Conservation (phyloP, 768 basidiomycete species). For the Gyrodon lividus region DNA sequence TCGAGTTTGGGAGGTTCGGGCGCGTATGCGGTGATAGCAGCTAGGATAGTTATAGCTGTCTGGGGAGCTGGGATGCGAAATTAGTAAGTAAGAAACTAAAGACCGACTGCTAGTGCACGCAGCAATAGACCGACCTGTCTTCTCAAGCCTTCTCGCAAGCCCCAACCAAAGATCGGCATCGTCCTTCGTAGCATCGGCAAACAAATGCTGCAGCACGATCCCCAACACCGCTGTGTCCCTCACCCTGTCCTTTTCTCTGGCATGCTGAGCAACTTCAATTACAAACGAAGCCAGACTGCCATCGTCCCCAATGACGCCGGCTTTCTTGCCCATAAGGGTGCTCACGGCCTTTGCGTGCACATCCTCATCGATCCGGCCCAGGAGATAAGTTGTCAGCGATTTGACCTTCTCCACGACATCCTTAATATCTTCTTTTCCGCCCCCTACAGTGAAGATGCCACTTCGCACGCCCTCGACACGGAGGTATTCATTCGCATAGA, state of each 20-base stretch:
- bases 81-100: neutral
- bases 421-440: slow-evolving; percentile 28
- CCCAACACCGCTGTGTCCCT: slow-evolving; percentile 61
- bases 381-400: slow-evolving; percentile 61
- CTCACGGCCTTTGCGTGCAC: slow-evolving; percentile 51
- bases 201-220: slow-evolving; percentile 55
- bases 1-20: slow-evolving; percentile 72
- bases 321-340: slow-evolving; percentile 30
- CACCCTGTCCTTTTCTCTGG: slow-evolving; percentile 42
- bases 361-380: slow-evolving; percentile 44
- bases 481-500: slow-evolving; percentile 63
- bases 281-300: slow-evolving; percentile 30
- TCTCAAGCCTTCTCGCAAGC: slow-evolving; percentile 64
- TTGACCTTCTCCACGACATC: slow-evolving; percentile 45
- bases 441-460: slow-evolving; percentile 42
- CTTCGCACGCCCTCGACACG: slow-evolving; percentile 49
- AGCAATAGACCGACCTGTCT: slow-evolving; percentile 46
- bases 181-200: slow-evolving; percentile 54
- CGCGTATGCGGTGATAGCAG: slow-evolving; percentile 57
- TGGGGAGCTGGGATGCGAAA: slow-evolving; percentile 54
- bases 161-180: slow-evolving; percentile 80
- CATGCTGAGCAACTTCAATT: slow-evolving; percentile 31
- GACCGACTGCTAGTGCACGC: neutral
- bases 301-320: slow-evolving; percentile 17
- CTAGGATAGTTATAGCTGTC: slow-evolving; percentile 63